Evolutionary conservation across 1,284 basidiomycete genomes (phyloP).

Genomic region (Anthracocystis panici-leucophaei): DNA sequence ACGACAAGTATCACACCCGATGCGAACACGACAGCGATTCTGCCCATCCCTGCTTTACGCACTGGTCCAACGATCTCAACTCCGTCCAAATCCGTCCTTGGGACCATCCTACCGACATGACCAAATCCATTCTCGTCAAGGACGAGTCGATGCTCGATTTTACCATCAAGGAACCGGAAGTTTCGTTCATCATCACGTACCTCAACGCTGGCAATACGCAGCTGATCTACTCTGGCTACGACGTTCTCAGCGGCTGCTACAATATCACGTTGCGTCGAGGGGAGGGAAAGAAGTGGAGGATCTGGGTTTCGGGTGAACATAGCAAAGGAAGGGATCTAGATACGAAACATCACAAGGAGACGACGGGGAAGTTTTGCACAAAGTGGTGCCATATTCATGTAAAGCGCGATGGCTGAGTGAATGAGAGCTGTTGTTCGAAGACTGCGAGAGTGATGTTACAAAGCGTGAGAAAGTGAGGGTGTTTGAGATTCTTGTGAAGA

Average conservation of each 20-base stretch:
- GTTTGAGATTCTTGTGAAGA: too few relatives aligned
- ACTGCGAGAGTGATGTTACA: too few relatives aligned
- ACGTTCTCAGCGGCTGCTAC: constrained; percentile 1
- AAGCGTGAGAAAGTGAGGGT: too few relatives aligned
- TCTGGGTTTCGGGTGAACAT: constrained; percentile 8
- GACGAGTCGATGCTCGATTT: constrained; percentile 11
- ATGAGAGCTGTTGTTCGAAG: not conserved
- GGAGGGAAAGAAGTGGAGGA: not conserved
- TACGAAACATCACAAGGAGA: constrained; percentile 4
- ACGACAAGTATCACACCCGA: not conserved
- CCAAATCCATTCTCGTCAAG: not conserved
- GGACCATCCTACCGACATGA: not conserved
- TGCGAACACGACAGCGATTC: not conserved
- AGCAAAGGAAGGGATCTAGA: constrained; percentile 10
- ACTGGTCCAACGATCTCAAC: not conserved
- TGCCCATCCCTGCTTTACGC: not conserved
- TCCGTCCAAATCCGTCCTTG: not conserved
- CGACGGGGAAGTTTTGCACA: not conserved
- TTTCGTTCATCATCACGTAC: constrained; percentile 10
- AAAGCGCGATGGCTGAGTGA: constrained; percentile 1
- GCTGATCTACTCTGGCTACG: constrained; percentile 5
- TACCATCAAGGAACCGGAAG: not conserved
- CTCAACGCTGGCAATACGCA: not conserved
- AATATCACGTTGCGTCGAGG: constrained; percentile 3
- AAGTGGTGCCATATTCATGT: constrained; percentile 21